phyloP scores from a whole-genome alignment of 352 stramenopile species.

The Poterioochromonas sp. region DNA sequence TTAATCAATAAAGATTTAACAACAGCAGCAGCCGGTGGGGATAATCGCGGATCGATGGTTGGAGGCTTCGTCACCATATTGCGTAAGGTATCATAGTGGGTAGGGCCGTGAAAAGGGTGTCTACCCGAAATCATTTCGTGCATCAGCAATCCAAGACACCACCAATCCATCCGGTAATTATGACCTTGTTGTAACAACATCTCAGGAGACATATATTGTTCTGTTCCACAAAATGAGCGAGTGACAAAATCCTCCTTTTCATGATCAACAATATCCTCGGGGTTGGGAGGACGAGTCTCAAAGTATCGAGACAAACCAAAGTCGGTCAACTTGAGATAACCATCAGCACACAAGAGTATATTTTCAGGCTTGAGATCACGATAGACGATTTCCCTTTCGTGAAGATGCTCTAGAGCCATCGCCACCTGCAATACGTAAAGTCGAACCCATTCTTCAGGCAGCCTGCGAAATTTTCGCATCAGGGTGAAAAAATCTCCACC shows the following conservation, averaged over 20 bases:
- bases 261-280: slow-evolving; percentile 46
- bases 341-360: slow-evolving; percentile 59
- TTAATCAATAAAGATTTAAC: slow-evolving; percentile 63
- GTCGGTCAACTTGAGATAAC: slow-evolving; percentile 66
- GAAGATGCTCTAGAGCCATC: slow-evolving; percentile 71
- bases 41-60: slow-evolving; percentile 61
- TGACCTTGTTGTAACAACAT: slow-evolving; percentile 57
- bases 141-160: slow-evolving; percentile 73
- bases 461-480: slow-evolving; percentile 49
- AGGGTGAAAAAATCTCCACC: slow-evolving; percentile 84
- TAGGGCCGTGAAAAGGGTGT: slow-evolving; percentile 73
- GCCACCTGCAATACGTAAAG: slow-evolving; percentile 79
- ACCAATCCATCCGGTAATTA: slow-evolving; percentile 65
- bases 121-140: slow-evolving; percentile 76
- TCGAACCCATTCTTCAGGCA: slow-evolving; percentile 59
- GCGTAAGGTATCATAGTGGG: slow-evolving; percentile 64
- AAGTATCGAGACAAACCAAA: slow-evolving; percentile 44
- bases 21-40: slow-evolving; percentile 56
- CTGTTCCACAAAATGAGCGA: slow-evolving; percentile 57
- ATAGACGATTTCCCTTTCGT: slow-evolving; percentile 75
- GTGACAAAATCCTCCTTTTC: slow-evolving; percentile 7
- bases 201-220: slow-evolving; percentile 80
- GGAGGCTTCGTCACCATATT: slow-evolving; percentile 65
- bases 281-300: slow-evolving; percentile 26
- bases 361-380: slow-evolving; percentile 77